Evolutionary conservation across 306 rosid genomes (phyloP).

Genomic region (Lathyrus oleraceus): DNA sequence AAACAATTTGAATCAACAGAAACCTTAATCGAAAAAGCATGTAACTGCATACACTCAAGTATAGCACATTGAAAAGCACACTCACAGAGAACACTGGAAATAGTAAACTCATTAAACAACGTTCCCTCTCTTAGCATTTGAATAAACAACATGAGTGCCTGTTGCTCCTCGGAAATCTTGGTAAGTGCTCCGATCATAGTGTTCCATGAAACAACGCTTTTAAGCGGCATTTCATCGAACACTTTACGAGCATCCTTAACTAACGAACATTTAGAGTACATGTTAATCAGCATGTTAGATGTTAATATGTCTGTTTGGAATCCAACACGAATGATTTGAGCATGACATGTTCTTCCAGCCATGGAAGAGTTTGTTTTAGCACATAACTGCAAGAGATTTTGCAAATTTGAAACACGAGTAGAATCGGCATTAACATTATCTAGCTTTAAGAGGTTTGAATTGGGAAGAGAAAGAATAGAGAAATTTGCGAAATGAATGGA

Average conservation of each 20-base stretch:
- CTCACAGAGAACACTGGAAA: slow-evolving; percentile 80
- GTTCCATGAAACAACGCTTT: slow-evolving; percentile 83
- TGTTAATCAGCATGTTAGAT: slow-evolving; percentile 71
- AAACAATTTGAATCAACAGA: slow-evolving; percentile 65
- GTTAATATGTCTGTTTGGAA: slow-evolving; percentile 51
- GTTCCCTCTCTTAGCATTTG: slow-evolving; percentile 73
- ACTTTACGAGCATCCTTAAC: slow-evolving; percentile 50
- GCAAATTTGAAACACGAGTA: slow-evolving; percentile 48
- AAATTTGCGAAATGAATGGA: slow-evolving; percentile 32
- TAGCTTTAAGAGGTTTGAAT: slow-evolving; percentile 25
- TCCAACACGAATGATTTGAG: slow-evolving; percentile 57
- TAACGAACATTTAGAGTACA: slow-evolving; percentile 73
- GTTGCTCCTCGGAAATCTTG: slow-evolving; percentile 51
- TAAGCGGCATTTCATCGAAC: slow-evolving; percentile 66
- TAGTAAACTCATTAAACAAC: slow-evolving; percentile 65
- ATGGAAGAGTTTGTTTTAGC: slow-evolving; percentile 46
- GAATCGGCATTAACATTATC: slow-evolving; percentile 32
- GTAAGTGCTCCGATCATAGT: slow-evolving; percentile 79
- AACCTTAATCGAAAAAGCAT: slow-evolving; percentile 71
- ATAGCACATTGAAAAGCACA: slow-evolving; percentile 65
- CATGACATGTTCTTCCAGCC: slow-evolving; percentile 73
- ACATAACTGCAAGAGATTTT: slow-evolving; percentile 55
- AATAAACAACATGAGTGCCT: slow-evolving; percentile 62
- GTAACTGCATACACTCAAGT: slow-evolving; percentile 68
- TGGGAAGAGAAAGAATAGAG: slow-evolving; percentile 41